These are phyloP conservation scores for Bolboschoenus planiculmis DNA, from an alignment of 176 grass and related monocot species.

Conservation along the genomic window DNA sequence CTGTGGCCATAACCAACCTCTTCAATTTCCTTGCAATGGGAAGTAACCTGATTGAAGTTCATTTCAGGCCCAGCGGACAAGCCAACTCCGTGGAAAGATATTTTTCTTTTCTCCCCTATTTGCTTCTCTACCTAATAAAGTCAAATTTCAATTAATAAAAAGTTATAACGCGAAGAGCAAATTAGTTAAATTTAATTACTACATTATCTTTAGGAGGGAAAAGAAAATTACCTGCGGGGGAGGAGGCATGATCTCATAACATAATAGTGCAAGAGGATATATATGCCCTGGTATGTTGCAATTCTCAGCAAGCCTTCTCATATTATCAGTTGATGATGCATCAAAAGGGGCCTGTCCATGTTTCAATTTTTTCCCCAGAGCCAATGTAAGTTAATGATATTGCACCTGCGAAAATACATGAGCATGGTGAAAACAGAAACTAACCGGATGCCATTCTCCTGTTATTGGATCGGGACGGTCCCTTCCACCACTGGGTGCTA, in stretches of 20 bases:
- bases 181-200: neutral
- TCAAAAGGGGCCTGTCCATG: slow-evolving; percentile 81
- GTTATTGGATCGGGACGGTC: slow-evolving; percentile 69
- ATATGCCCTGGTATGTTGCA: slow-evolving; percentile 68
- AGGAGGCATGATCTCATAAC: slow-evolving; percentile 96
- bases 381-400: neutral
- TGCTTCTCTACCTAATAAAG: slow-evolving; percentile 70
- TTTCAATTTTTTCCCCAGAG: slow-evolving; percentile 37
- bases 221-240: slow-evolving; percentile 55
- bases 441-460: slow-evolving; percentile 86
- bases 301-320: slow-evolving; percentile 95
- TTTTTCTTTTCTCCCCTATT: slow-evolving; percentile 83
- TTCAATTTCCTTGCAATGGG: slow-evolving; percentile 43
- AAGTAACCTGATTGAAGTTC: slow-evolving; percentile 49
- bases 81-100: slow-evolving; percentile 91
- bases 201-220: neutral
- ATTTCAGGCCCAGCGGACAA: slow-evolving; percentile 69
- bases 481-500: slow-evolving; percentile 96
- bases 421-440: slow-evolving; percentile 28
- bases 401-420: slow-evolving; percentile 18
- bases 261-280: slow-evolving; percentile 84
- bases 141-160: slow-evolving; percentile 14
- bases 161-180: slow-evolving; percentile 10
- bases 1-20: slow-evolving; percentile 40
- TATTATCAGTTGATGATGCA: slow-evolving; percentile 82